Evolutionary conservation across 75 land plant genomes (phyloP).

Genomic region (Pinus taeda): DNA sequence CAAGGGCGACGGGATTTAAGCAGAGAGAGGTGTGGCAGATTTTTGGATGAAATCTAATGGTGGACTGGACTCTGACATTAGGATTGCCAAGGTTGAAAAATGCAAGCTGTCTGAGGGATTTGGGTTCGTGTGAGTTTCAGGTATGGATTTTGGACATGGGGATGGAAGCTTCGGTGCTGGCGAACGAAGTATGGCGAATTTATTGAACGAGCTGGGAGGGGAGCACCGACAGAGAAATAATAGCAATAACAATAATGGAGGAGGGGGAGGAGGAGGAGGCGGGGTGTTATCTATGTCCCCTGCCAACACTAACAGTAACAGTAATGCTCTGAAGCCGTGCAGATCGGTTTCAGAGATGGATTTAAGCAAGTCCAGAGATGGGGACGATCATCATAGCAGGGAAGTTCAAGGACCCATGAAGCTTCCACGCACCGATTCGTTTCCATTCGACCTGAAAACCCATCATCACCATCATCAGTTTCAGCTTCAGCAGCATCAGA

Average conservation of each 20-base stretch:
- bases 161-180: slow-evolving; percentile 4
- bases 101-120: neutral
- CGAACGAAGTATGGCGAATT: slow-evolving; percentile 4
- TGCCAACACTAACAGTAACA: no score
- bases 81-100: neutral
- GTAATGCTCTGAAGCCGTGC: slow-evolving; percentile 8
- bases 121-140: slow-evolving; percentile 1
- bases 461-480: slow-evolving; percentile 1
- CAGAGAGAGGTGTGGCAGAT: no score
- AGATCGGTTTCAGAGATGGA: slow-evolving; percentile 32
- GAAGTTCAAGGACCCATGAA: slow-evolving; percentile 31
- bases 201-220: neutral
- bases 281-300: no score
- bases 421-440: slow-evolving; percentile 45
- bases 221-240: slow-evolving; percentile 4
- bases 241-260: neutral
- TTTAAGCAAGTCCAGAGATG: slow-evolving; percentile 7
- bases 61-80: neutral
- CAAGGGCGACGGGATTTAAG: no score
- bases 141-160: slow-evolving; percentile 8
- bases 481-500: neutral
- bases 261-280: neutral
- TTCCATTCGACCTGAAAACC: slow-evolving; percentile 32
- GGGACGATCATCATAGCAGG: slow-evolving; percentile 15
- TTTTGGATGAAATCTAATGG: slow-evolving; percentile 7